Evolutionary conservation across 805 yeast species (phyloP), one percentile per base, ranked within the genome.

Genomic region (Kodamaea sagamina): DNA sequence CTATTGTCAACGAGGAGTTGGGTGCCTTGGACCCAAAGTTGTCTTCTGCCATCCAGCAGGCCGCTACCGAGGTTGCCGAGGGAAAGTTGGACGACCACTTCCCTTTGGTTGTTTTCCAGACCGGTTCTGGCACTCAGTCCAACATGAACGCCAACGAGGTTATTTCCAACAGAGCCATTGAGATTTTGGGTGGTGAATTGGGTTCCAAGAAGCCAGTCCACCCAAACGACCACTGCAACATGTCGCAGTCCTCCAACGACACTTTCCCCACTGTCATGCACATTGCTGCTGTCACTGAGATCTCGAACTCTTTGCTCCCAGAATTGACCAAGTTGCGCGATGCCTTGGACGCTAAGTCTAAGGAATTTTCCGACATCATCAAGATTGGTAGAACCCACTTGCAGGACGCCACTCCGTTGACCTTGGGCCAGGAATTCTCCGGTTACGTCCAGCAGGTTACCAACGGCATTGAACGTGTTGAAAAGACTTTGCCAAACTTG

Each of bases 181-280:
- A 93, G 73, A 61, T 93, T 42, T 78, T 93, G 53, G 98, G 97
- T 50, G 99, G 98, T 48, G 78, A 75, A 61, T 71, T 85, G 61
- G 99, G 99, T 48, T 84, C 96, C 49, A 93, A 93, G 75, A 77
- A 71, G 50, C 96, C 96, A 24, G 96, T 93, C 43, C 99, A 93
- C 71, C 99, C 99, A 53, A 93, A 93, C 72, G 98, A 93, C 70
- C 98, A 93, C 72, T 95, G 90, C 59, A 93, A 93, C 78, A 90
- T 89, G 88, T 87, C 97, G 13, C 98, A 93, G 74, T 88, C 96
- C n/a, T 89, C 97, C 36, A 93, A 93, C 68, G 99, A 93, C 72
- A 93, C 98, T 43, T 93, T 93, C 86, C 99, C 99, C 55, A 90
- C 99, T 27, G 99, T 92, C 44, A 93, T 93, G 99, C 99, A 93